Evolutionary conservation across 2,329 filamentous ascomycete genomes (phyloP).

Genomic region (Thelonectria olida): DNA sequence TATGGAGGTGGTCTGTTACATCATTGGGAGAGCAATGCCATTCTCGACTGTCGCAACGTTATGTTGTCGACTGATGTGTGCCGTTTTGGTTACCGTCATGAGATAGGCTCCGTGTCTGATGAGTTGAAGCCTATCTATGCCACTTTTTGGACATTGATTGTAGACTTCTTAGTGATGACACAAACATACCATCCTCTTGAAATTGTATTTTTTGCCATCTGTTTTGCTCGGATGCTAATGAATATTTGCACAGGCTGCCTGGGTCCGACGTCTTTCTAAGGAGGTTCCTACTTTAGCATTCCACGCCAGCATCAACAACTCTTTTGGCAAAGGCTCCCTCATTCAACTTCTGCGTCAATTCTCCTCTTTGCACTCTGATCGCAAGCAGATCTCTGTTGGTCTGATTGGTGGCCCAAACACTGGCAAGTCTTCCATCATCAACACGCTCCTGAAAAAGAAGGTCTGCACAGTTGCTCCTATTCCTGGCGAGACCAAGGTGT

Average conservation of each 20-base stretch:
- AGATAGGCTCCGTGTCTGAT: slow-evolving; percentile 84
- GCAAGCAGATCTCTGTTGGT: slow-evolving; percentile 95
- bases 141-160: slow-evolving; percentile 65
- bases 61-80: slow-evolving; percentile 70
- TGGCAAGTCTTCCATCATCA: slow-evolving; percentile 97
- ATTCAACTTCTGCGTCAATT: slow-evolving; percentile 95
- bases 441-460: slow-evolving; percentile 93
- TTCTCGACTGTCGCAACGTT: slow-evolving; percentile 48
- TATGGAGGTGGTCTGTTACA: slow-evolving; percentile 97
- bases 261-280: slow-evolving; percentile 89
- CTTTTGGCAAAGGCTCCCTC: slow-evolving; percentile 93
- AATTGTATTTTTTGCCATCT: slow-evolving; percentile 26
- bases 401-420: slow-evolving; percentile 85
- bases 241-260: slow-evolving; percentile 73
- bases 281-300: slow-evolving; percentile 95
- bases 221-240: slow-evolving; percentile 33
- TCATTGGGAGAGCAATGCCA: slow-evolving; percentile 92
- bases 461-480: slow-evolving; percentile 94
- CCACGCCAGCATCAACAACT: slow-evolving; percentile 93
- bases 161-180: slow-evolving; percentile 98
- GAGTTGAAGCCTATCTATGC: slow-evolving; percentile 93
- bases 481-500: slow-evolving; percentile 95
- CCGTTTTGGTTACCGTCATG: slow-evolving; percentile 91
- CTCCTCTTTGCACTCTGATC: slow-evolving; percentile 84
- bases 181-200: slow-evolving; percentile 66